phyloP scores from a whole-genome alignment of 495 filamentous ascomycete species.

The Jackrogersella multiformis region DNA sequence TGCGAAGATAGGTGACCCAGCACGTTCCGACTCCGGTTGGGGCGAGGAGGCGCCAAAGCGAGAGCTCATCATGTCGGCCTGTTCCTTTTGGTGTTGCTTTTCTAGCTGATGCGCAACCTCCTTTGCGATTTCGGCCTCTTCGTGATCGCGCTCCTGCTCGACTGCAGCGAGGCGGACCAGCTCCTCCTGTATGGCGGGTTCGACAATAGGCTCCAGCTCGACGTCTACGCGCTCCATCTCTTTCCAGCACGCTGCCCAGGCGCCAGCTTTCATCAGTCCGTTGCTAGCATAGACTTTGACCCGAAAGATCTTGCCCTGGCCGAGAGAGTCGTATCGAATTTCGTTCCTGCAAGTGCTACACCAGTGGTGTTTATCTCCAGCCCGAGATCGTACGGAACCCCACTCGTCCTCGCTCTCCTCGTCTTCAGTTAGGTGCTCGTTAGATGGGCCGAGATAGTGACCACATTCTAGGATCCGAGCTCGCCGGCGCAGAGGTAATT shows the following conservation, averaged over 20 bases:
- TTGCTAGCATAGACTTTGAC: conserved; percentile 93
- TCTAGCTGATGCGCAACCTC: conserved; percentile 43
- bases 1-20: conserved; percentile 21
- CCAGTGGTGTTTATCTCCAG: conserved; percentile 61
- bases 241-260: conserved; percentile 92
- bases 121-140: conserved; percentile 42
- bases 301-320: conserved; percentile 71
- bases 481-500: conserved; percentile 68
- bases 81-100: conserved; percentile 31
- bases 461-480: conserved; percentile 82
- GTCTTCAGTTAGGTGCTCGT: conserved; percentile 55
- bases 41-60: conserved; percentile 13
- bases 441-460: conserved; percentile 67
- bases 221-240: conserved; percentile 98
- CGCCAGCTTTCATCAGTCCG: conserved; percentile 88
- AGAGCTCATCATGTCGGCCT: conserved; percentile 5
- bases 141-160: conserved; percentile 48
- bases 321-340: conserved; percentile 57
- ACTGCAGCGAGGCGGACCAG: conserved; percentile 54
- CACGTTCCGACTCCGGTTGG: conserved; percentile 17
- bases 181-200: conserved; percentile 52
- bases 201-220: conserved; percentile 76
- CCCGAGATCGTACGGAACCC: conserved; percentile 43
- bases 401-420: conserved; percentile 60
- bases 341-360: conserved; percentile 67